Evolutionary conservation across 352 stramenopile genomes (phyloP).

Genomic region (Globisporangium rhizosaccharum): DNA sequence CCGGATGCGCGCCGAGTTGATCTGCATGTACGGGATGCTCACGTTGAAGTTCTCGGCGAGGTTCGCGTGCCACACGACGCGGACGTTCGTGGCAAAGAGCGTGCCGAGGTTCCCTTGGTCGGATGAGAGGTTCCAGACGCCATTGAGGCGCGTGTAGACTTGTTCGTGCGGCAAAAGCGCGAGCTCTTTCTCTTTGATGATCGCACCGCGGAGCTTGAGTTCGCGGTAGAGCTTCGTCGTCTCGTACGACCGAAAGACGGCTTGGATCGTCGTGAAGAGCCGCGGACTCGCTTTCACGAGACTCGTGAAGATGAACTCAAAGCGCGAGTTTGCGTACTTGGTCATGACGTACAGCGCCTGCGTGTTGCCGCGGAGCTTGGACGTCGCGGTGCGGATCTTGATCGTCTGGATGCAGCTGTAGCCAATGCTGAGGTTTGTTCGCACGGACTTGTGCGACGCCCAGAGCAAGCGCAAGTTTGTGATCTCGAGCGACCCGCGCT

Average conservation of each 20-base stretch:
- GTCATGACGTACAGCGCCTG: slow-evolving; percentile 91
- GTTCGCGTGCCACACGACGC: slow-evolving; percentile 91
- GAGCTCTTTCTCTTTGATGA: slow-evolving; percentile 89
- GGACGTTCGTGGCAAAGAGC: slow-evolving; percentile 92
- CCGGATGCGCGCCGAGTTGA: slow-evolving; percentile 79
- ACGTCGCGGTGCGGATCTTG: slow-evolving; percentile 88
- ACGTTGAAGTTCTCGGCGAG: slow-evolving; percentile 94
- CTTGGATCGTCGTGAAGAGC: slow-evolving; percentile 91
- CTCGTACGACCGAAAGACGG: slow-evolving; percentile 90
- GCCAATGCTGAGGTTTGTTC: slow-evolving; percentile 85
- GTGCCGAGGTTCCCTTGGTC: slow-evolving; percentile 92
- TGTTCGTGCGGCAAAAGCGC: slow-evolving; percentile 85
- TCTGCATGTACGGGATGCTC: slow-evolving; percentile 93
- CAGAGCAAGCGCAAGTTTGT: slow-evolving; percentile 91
- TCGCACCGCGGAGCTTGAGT: slow-evolving; percentile 89
- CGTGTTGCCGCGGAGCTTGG: slow-evolving; percentile 85
- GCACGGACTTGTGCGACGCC: slow-evolving; percentile 83
- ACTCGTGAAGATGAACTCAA: slow-evolving; percentile 94
- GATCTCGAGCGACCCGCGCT: slow-evolving; percentile 83
- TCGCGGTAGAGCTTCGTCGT: slow-evolving; percentile 91
- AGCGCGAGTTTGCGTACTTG: slow-evolving; percentile 82
- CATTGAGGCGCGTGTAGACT: slow-evolving; percentile 82
- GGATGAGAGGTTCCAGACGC: slow-evolving; percentile 90
- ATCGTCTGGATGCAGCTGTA: slow-evolving; percentile 82
- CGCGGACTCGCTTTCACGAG: slow-evolving; percentile 88